Conservation (phyloP, 208 protist species). For the Porcisia hertigi region DNA sequence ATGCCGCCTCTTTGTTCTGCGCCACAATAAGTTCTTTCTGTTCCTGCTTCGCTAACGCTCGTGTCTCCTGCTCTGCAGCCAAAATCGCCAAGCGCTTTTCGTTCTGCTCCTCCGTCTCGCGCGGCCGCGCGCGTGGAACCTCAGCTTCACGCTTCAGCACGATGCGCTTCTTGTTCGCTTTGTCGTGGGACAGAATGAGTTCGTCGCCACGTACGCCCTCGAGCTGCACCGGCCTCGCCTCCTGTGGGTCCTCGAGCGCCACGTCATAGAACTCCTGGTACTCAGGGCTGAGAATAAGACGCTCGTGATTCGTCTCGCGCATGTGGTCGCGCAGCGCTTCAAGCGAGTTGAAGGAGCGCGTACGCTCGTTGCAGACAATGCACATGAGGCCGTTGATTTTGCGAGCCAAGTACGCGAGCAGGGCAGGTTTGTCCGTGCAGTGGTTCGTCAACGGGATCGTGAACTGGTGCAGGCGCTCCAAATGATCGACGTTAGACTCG, state of each 20-base stretch:
- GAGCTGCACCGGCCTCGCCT: constrained; percentile 40
- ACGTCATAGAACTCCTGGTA: constrained; percentile 87
- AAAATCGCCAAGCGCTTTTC: constrained; percentile 65
- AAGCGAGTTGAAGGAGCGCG: constrained; percentile 66
- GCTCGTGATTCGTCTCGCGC: constrained; percentile 79
- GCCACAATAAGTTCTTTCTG: constrained; percentile 56
- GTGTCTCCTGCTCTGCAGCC: constrained; percentile 54
- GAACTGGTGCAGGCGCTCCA: constrained; percentile 69
- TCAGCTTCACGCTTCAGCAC: constrained; percentile 68
- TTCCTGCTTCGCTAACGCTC: constrained; percentile 64
- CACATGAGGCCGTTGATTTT: constrained; percentile 90
- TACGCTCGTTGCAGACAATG: constrained; percentile 88
- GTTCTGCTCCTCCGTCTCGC: constrained; percentile 58
- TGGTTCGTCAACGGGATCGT: constrained; percentile 67
- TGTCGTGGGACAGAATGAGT: constrained; percentile 36
- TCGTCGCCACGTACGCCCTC: constrained; percentile 50
- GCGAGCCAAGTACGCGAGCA: constrained; percentile 80
- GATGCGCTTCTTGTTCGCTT: constrained; percentile 34
- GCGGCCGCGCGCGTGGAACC: constrained; percentile 61
- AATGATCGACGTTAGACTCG: constrained; percentile 67
- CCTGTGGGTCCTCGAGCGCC: constrained; percentile 60
- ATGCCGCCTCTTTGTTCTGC: constrained; percentile 49
- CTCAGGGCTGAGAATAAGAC: constrained; percentile 74
- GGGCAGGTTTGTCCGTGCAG: constrained; percentile 61
- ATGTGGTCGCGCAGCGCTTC: constrained; percentile 86